These are phyloP conservation scores for Nicotiana paniculata DNA, from an alignment of 257 asterid genomes.

Conservation along the genomic window DNA sequence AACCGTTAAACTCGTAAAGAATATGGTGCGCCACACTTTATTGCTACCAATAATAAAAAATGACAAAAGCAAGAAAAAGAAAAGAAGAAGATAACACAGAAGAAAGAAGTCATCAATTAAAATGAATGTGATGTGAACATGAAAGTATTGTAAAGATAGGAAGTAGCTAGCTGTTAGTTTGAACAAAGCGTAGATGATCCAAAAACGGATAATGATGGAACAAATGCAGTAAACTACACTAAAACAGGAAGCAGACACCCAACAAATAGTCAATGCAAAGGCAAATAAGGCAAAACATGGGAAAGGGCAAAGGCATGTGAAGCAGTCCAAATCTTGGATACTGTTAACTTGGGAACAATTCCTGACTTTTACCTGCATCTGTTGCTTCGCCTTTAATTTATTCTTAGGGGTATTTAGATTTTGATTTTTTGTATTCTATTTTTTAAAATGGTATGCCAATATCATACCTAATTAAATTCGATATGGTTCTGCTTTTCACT, in stretches of 20 bases:
- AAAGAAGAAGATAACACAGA: background rate
- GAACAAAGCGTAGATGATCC: background rate
- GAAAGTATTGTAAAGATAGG: background rate
- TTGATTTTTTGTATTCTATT: too few species aligned
- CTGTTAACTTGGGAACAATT: background rate
- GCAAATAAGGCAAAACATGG: background rate
- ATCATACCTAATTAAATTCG: too few species aligned
- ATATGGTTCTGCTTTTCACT: too few species aligned
- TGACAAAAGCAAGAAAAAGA: background rate
- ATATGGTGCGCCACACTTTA: too few species aligned
- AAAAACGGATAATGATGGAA: background rate
- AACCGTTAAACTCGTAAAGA: too few species aligned
- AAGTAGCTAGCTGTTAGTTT: background rate
- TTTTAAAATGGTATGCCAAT: too few species aligned
- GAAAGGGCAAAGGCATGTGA: background rate
- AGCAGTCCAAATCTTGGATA: background rate
- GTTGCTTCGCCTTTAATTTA: background rate
- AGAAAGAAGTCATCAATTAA: background rate
- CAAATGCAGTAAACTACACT: background rate
- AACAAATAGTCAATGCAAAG: background rate
- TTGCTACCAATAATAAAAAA: background rate
- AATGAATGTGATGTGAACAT: background rate
- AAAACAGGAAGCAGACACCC: background rate
- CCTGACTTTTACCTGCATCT: background rate
- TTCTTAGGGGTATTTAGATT: background rate